Percentiles rank a stretch among this genome's conserved stretches.
These are phyloP conservation scores for Pichia kudriavzevii DNA, from an alignment of 1,139 yeast genomes.

Conservation along the genomic window DNA sequence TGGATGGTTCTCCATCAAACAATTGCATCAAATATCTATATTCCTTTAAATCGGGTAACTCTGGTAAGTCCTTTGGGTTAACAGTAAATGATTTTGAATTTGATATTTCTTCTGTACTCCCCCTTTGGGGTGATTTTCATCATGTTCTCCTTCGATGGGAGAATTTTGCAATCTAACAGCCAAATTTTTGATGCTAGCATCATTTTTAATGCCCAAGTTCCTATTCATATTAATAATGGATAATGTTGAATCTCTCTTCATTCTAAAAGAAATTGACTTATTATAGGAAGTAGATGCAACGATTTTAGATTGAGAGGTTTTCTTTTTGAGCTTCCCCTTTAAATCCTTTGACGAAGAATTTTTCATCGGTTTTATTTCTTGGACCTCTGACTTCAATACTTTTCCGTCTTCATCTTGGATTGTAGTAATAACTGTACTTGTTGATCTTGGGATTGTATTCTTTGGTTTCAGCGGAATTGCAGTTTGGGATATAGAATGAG, in stretches of 20 bases:
- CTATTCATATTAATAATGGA: slow-evolving; percentile 18
- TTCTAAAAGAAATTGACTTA: slow-evolving; percentile 30
- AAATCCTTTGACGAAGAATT: slow-evolving; percentile 6
- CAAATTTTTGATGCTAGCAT: slow-evolving; percentile 7
- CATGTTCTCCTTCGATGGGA: too few relatives aligned
- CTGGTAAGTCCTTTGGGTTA: slow-evolving; percentile 20
- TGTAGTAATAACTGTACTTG: slow-evolving; percentile 39
- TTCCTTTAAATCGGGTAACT: slow-evolving; percentile 26
- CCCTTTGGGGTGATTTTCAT: too few relatives aligned
- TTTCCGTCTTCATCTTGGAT: slow-evolving; percentile 33
- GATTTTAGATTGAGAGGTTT: slow-evolving; percentile 25
- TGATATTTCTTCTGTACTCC: slow-evolving; percentile 8
- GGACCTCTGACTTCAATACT: slow-evolving; percentile 21
- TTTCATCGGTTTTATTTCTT: slow-evolving; percentile 16
- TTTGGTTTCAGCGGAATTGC: slow-evolving; percentile 1
- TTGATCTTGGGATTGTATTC: slow-evolving; percentile 26
- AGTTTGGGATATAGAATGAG: slow-evolving; percentile 10
- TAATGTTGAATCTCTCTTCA: slow-evolving; percentile 15
- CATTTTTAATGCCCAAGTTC: slow-evolving; percentile 11
- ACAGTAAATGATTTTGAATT: slow-evolving; percentile 11
- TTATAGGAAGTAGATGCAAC: slow-evolving; percentile 33
- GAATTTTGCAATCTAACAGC: neutral
- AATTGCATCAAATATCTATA: slow-evolving; percentile 28
- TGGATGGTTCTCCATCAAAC: slow-evolving; percentile 12
- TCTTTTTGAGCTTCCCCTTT: slow-evolving; percentile 14